Evolutionary conservation across 345 rosid species (phyloP), one percentile per base, ranked within the genome.

Genomic region (Populus davidiana): DNA sequence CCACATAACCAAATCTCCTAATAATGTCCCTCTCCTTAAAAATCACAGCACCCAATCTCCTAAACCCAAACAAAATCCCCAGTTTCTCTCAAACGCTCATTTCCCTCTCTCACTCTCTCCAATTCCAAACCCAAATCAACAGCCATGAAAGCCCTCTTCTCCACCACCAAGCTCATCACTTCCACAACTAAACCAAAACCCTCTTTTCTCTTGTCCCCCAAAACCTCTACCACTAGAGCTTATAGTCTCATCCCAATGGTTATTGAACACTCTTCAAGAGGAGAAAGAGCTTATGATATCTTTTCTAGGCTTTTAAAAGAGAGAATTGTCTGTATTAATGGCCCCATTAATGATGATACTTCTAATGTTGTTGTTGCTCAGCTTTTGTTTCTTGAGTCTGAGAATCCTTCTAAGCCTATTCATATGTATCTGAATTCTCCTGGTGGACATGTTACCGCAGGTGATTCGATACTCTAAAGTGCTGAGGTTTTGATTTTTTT

Each of bases 341-440:
- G 98, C 17, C 87, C 98, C 61, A 90, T 96, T 75, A 89, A 87
- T 79, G 98, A 96, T 86, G 93, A 96, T 72, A 92, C 97, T 0
- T 90, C 98, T 33, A 96, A 96, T 78, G 97, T 96, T 33, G 98
- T 96, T 49, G 97, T 96, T 20, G 99, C 99, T 67, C 99, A 94
- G 91, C 97, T 96, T 59, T 97, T 96, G 81, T 96, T 88, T 85
- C 97, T 94, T 72, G 99, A 96, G 76, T 94, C 99, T 29, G 98
- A 94, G 87, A 96, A 90, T 83, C 97, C 97, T 67, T 89, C 98
- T 14, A 96, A 96, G 83, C 99, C 97, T 66, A 94, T 96, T 78
- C 89, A 94, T 84, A 92, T 96, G 98, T 94, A 96, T 79, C 95
- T 96, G 81, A 92, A 96, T 77, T 94, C 99, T 39, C 98, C 99